Evolutionary conservation across 139 green algal genomes (phyloP).

Genomic region (Spirogloea muscicola): DNA sequence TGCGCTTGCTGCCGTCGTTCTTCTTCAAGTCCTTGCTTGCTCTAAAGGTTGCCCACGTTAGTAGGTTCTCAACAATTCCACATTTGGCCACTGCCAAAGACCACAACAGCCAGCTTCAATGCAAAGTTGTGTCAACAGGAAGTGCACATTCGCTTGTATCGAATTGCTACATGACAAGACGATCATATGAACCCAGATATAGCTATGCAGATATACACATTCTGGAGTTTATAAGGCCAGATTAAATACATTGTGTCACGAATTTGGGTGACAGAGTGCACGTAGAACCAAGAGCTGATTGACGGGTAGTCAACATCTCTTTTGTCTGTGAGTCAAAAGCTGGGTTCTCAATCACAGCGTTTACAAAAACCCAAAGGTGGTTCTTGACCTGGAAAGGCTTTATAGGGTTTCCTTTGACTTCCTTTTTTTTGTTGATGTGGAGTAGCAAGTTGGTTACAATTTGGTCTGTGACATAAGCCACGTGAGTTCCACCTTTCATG

Average conservation of each 20-base stretch:
- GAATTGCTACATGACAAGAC: too few species aligned
- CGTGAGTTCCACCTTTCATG: conserved; percentile 93
- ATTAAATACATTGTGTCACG: conserved; percentile 70
- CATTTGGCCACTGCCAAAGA: conserved; percentile 49
- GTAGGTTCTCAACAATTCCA: conserved; percentile 81
- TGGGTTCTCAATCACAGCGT: conserved; percentile 93
- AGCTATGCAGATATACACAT: too few species aligned
- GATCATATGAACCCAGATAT: too few species aligned
- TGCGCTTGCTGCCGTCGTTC: conserved; percentile 88
- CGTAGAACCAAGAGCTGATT: conserved; percentile 87
- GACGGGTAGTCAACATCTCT: conserved; percentile 86
- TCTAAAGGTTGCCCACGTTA: conserved; percentile 88
- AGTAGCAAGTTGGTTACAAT: too few species aligned
- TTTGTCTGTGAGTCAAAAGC: conserved; percentile 99
- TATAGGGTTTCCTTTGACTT: too few species aligned
- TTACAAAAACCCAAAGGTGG: conserved; percentile 97
- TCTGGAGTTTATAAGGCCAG: too few species aligned
- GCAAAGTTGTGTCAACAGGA: too few species aligned
- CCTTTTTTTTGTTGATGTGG: too few species aligned
- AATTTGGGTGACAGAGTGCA: conserved; percentile 76
- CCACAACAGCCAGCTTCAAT: too few species aligned
- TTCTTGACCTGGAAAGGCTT: conserved; percentile 96
- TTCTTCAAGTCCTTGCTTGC: conserved; percentile 92
- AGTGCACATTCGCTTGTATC: too few species aligned
- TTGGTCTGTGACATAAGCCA: conserved; percentile 88